phyloP scores from a whole-genome alignment of 2,329 filamentous ascomycete genomes.

The Fusarium drepaniforme region DNA sequence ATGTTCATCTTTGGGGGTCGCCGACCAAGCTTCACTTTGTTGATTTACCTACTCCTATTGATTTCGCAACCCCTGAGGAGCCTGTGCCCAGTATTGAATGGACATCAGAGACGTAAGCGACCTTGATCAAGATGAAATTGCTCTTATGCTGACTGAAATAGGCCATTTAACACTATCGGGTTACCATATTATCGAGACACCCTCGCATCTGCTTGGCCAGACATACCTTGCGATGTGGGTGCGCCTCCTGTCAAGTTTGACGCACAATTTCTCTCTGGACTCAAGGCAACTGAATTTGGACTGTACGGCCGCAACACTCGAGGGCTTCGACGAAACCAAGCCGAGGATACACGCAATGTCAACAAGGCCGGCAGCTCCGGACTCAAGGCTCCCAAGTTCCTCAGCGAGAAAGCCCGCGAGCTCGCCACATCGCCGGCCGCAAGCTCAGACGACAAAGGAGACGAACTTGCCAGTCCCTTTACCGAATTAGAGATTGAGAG shows the following conservation, averaged over 20 bases:
- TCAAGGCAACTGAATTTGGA: slow-evolving; percentile 81
- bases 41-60: slow-evolving; percentile 81
- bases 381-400: slow-evolving; percentile 85
- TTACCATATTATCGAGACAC: slow-evolving; percentile 94
- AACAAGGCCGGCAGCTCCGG: slow-evolving; percentile 70
- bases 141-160: slow-evolving; percentile 47
- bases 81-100: slow-evolving; percentile 73
- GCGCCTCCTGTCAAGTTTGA: slow-evolving; percentile 84
- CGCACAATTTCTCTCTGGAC: slow-evolving; percentile 72
- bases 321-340: slow-evolving; percentile 82
- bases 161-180: slow-evolving; percentile 85
- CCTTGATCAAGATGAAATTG: no score
- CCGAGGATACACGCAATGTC: slow-evolving; percentile 78
- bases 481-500: slow-evolving; percentile 79
- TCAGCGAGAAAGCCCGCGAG: slow-evolving; percentile 92
- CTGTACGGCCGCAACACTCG: slow-evolving; percentile 83
- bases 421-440: slow-evolving; percentile 60
- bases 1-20: slow-evolving; percentile 90
- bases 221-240: slow-evolving; percentile 86
- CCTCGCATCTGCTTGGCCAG: slow-evolving; percentile 91
- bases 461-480: slow-evolving; percentile 74
- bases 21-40: slow-evolving; percentile 88
- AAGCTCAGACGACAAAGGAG: slow-evolving; percentile 57
- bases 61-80: slow-evolving; percentile 78
- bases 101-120: slow-evolving; percentile 74